phyloP scores from a whole-genome alignment of 2,329 filamentous ascomycete genomes.

The Verticillium dahliae region DNA sequence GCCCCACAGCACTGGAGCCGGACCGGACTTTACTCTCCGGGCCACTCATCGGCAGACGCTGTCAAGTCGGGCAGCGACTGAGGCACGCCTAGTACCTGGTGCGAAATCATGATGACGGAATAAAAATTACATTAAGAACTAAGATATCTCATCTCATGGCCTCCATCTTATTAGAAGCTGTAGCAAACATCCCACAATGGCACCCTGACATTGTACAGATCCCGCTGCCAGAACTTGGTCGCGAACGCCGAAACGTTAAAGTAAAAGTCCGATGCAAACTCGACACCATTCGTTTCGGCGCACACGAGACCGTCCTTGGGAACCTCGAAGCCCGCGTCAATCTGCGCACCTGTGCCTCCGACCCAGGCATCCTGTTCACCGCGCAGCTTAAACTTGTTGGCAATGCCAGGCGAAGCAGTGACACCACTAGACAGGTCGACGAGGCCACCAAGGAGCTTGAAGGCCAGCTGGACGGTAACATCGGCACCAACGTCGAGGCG shows the following conservation, averaged over 20 bases:
- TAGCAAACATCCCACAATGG: slow-evolving; percentile 11
- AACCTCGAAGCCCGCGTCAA: slow-evolving; percentile 5
- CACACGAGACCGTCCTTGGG: slow-evolving; percentile 13
- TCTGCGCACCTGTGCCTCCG: slow-evolving; percentile 4
- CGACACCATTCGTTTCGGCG: slow-evolving; percentile 15
- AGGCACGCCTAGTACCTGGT: too few species aligned
- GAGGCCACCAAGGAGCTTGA: slow-evolving; percentile 26
- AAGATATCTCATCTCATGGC: neutral
- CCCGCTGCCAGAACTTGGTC: slow-evolving; percentile 17
- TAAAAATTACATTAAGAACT: neutral
- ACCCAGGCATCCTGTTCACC: slow-evolving; percentile 16
- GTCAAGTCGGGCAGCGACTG: too few species aligned
- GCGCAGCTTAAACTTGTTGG: slow-evolving; percentile 25
- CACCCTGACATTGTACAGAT: slow-evolving; percentile 13
- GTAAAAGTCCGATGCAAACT: slow-evolving; percentile 17
- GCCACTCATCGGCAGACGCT: neutral
- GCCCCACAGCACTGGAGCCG: neutral
- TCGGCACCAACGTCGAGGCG: slow-evolving; percentile 23
- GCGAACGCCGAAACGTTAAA: slow-evolving; percentile 19
- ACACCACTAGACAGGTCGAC: slow-evolving; percentile 30
- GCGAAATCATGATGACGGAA: neutral
- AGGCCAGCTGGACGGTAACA: slow-evolving; percentile 29
- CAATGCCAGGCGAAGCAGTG: slow-evolving; percentile 26
- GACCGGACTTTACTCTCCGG: neutral
- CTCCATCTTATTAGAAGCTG: neutral